Evolutionary conservation across 2,329 filamentous ascomycete species (phyloP).

Genomic region (Colletotrichum simmondsii): DNA sequence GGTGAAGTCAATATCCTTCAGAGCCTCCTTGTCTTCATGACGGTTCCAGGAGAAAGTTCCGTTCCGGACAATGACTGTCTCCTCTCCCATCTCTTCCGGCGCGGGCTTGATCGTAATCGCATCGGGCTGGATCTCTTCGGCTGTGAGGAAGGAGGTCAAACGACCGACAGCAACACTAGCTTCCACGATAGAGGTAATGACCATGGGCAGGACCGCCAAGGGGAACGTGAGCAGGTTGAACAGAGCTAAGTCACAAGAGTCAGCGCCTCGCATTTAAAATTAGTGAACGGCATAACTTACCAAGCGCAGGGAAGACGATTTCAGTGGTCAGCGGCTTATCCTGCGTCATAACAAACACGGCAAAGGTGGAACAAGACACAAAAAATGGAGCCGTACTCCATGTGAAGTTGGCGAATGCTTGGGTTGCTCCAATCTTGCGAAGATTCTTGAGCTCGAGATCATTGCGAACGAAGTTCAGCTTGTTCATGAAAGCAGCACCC

Average conservation of each 20-base stretch:
- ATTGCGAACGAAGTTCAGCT: slow-evolving; percentile 95
- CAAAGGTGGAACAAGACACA: slow-evolving; percentile 96
- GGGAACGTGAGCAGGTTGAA: slow-evolving; percentile 98
- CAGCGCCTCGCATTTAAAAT: neutral
- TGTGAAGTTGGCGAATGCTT: slow-evolving; percentile 95
- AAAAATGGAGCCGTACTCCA: slow-evolving; percentile 98
- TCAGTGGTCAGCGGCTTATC: slow-evolving; percentile 87
- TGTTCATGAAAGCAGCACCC: slow-evolving; percentile 97
- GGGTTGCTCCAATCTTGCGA: slow-evolving; percentile 93
- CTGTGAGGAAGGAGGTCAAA: slow-evolving; percentile 84
- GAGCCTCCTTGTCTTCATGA: slow-evolving; percentile 74
- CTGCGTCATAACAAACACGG: slow-evolving; percentile 89
- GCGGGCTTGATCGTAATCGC: slow-evolving; percentile 78
- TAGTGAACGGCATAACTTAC: slow-evolving; percentile 32
- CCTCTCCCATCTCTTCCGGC: slow-evolving; percentile 82
- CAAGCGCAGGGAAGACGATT: slow-evolving; percentile 91
- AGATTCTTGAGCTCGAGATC: slow-evolving; percentile 95
- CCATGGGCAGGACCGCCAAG: slow-evolving; percentile 93
- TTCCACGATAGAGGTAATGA: slow-evolving; percentile 96
- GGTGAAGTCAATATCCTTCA: slow-evolving; percentile 87
- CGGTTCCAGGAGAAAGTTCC: slow-evolving; percentile 96
- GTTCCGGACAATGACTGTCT: slow-evolving; percentile 84
- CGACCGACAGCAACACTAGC: slow-evolving; percentile 92
- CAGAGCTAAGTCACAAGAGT: slow-evolving; percentile 66
- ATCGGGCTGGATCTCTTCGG: slow-evolving; percentile 90